Evolutionary conservation across 2,329 filamentous ascomycete genomes (phyloP), one percentile per base, ranked within the genome.

Genomic region (Nemania bipapillata): DNA sequence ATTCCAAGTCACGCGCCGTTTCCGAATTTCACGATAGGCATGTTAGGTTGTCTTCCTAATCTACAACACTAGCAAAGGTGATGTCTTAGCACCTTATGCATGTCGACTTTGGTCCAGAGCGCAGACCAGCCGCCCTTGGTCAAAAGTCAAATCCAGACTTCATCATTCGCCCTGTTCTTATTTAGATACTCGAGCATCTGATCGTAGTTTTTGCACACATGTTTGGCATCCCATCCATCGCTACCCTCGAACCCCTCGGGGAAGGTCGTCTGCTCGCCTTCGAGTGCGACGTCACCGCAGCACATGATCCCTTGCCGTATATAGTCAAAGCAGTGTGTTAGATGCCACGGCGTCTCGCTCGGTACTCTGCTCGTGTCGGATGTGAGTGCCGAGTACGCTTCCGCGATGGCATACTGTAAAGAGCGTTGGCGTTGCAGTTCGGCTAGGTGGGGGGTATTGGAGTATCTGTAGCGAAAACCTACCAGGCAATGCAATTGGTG

Each of bases 401-500:
- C 74, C 17, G 79, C 77, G 52, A 84, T 82, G 37, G 80, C 75
- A 69, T 80, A 77, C 74, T 78, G 42, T 40, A 7, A 37, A 32
- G 1, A 30, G 24, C n/a, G 22, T 56, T 35, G 32, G 32, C 47
- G 30, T 17, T 30, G 45, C 9, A 50, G 32, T 15, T 57, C n/a
- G 20, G n/a, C 49, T 42, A 4, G 24, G 20, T 52, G 2, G 26
- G 49, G 47, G 28, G 11, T 11, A 24, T 22, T n/a, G 24, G 47
- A 26, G 47, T 26, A 8, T 20, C 17, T n/a, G 17, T 9, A 65
- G 42, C 4, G 20, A 26, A 30, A 24, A 30, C 68, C 54, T 75
- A 81, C 79, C 37, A 83, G 75, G 68, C 82, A 83, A 70, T 83
- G 81, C 2, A 83, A 76, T 71, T 83, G 82, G 66, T 83, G 82